These are phyloP conservation scores for Moesziomyces globuligerus DNA, from an alignment of 1,284 basidiomycete genomes.

Conservation along the genomic window DNA sequence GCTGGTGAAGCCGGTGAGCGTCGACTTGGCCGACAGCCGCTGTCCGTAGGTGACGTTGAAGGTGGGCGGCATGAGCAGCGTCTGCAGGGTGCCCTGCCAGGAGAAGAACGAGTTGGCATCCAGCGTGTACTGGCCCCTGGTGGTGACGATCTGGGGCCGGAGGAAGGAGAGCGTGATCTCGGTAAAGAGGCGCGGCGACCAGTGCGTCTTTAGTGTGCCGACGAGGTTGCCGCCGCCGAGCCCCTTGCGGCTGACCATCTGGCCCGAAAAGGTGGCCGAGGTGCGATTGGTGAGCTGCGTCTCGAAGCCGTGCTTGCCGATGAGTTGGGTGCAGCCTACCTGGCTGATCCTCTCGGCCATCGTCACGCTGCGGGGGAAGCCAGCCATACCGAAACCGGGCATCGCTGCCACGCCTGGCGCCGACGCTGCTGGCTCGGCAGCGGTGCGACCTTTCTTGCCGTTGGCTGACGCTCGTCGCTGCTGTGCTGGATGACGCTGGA, in stretches of 20 bases:
- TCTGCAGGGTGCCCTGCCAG: constrained; percentile 58
- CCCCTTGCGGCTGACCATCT: constrained; percentile 68
- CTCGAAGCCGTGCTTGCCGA: constrained; percentile 65
- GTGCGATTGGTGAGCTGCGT: constrained; percentile 49
- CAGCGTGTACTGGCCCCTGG: constrained; percentile 69
- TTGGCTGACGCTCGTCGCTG: constrained; percentile 73
- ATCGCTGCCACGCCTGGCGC: constrained; percentile 74
- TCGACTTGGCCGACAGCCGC: constrained; percentile 60
- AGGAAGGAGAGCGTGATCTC: constrained; percentile 68
- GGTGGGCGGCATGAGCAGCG: constrained; percentile 66
- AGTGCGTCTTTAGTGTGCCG: constrained; percentile 75
- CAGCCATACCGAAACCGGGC: constrained; percentile 70
- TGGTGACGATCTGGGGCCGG: constrained; percentile 68
- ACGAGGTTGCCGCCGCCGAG: constrained; percentile 71
- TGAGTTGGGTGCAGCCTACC: constrained; percentile 54
- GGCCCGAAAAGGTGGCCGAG: constrained; percentile 54
- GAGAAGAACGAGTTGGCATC: constrained; percentile 69
- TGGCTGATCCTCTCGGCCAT: constrained; percentile 42
- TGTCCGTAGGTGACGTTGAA: constrained; percentile 69
- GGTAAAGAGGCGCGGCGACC: constrained; percentile 72
- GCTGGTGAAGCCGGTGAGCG: constrained; percentile 61
- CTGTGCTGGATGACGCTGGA: constrained; percentile 75
- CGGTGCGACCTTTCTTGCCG: neutral
- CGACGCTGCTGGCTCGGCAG: neutral
- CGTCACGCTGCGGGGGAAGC: constrained; percentile 18